Base-by-base conservation (phyloP, 2,329 filamentous ascomycete genomes). In the Karstenula rhodostoma region DNA sequence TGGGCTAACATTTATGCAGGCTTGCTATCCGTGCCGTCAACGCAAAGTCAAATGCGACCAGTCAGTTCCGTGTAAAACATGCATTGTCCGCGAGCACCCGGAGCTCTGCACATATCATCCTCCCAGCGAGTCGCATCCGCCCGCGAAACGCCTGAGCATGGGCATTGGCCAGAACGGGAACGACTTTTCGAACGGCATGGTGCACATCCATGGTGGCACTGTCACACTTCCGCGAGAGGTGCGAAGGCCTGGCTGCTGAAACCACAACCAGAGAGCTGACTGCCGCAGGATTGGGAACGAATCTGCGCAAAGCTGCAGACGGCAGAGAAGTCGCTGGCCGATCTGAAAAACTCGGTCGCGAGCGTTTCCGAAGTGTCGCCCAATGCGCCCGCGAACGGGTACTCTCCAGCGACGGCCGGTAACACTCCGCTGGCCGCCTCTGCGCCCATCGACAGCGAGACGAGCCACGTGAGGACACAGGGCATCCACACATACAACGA, bases 401-500 rank as follows among this genome's bases (percentile, higher is more conserved):
- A 73, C 65, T 75, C 74, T 2, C 71, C 74, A 23, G 67, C 64
- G 10, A 73, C 68, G 2, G 67, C 71, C 0, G 69, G 67, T 13
- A 74, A 76, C 56, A 77, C 75, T 1, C 70, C 74, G 13, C 61
- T 76, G 19, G 75, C 73, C 2, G 73, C 74, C n/a, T 60, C 71
- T 5, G 72, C 73, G 8, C 74, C 73, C 25, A 74, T 77, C 35
- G 75, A 77, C 51, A 73, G 73, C 63, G 74, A 77, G 58, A 71
- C 70, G 35, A 74, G 75, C 52, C 81, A 83, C 57, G 77, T 80
- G 0, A 76, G 78, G 33, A 76, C 80, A 2, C 86, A 88, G 68
- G 87, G 87, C 2, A 83, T 89, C 25, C 86, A 88, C 72, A 86
- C 86, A 7, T 80, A 81, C 57, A 89, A 88, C 70, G 85, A 85